Evolutionary conservation across 2,329 filamentous ascomycete species (phyloP), one percentile per base, ranked within the genome.

Genomic region (Boeremia lycopersici): DNA sequence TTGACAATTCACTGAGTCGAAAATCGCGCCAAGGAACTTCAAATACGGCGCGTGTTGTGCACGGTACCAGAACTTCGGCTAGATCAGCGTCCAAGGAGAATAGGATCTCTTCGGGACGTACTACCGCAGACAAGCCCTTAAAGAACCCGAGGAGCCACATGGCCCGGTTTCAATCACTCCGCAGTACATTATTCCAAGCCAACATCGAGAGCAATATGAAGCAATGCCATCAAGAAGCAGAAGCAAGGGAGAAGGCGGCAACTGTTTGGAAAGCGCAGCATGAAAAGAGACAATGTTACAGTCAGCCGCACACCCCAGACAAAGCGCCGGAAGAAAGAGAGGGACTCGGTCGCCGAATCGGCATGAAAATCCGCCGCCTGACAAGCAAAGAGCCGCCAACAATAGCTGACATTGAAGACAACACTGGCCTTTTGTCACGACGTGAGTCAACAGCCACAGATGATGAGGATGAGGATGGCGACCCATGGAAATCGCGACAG

Each of bases 81-180:
- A 64, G 53, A 19, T 50, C 60, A n/a, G 51, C 57, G 23, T 15
- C 55, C 17, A 62, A 51, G 19, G 55, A 54, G 50, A 13, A 12
- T 28, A 41, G 19, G n/a, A 38, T 4, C 19, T 43, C 61, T 13
- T 42, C 47, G 23, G 55, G 39, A n/a, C 34, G 55, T 19, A 51
- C 15, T 6, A 31, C 48, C 26, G 50, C 30, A 45, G 57, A 40
- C 8, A 57, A 40, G 19, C 53, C 61, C 31, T 52, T 50, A 15
- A 62, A 59, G 48, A 35, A 33, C n/a, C 63, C 57, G 26, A 56
- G 62, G 25, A 65, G 69, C 29, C 68, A 69, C 38, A 64, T 74
- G 53, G 56, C 64, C 17, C 65, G 72, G 7, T 74, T 74, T 42
- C 69, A 72, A 42, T 73, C 70, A 5, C 59, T 74, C 34, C 61